These are phyloP conservation scores for Talaromyces atroroseus DNA, from an alignment of 2,329 filamentous ascomycete genomes.

Conservation along the genomic window DNA sequence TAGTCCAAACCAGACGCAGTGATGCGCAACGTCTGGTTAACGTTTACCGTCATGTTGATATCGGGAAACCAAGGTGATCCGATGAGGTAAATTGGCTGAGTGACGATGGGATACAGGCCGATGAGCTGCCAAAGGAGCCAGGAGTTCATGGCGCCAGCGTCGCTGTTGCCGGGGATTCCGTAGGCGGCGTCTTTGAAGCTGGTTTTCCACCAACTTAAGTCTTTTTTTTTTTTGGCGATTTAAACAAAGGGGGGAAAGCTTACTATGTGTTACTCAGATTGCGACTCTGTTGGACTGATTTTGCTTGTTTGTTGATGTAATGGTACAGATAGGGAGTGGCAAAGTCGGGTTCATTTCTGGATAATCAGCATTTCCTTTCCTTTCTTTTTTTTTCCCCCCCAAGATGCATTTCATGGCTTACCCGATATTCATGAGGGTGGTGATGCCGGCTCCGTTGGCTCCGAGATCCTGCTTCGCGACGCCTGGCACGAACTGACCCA, in stretches of 20 bases:
- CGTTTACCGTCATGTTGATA: constrained; percentile 29
- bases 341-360: constrained; percentile 63
- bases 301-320: constrained; percentile 60
- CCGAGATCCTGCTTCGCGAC: constrained; percentile 26
- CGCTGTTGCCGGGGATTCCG: constrained; percentile 64
- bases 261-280: constrained; percentile 52
- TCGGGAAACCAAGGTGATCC: constrained; percentile 43
- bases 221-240: too few species aligned
- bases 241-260: background rate
- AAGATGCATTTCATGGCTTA: constrained; percentile 5
- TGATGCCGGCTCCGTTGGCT: constrained; percentile 28
- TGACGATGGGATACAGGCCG: constrained; percentile 45
- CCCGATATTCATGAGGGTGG: constrained; percentile 54
- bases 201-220: background rate
- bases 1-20: constrained; percentile 38
- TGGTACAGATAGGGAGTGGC: constrained; percentile 64
- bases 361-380: constrained; percentile 18
- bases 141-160: constrained; percentile 53
- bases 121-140: constrained; percentile 50
- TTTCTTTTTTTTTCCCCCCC: too few species aligned
- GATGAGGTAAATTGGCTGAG: constrained; percentile 44
- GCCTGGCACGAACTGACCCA: constrained; percentile 40
- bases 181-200: constrained; percentile 50
- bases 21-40: constrained; percentile 40
- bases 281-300: constrained; percentile 56